Evolutionary conservation across 192 early-diverging fungal genomes (phyloP).

Genomic region (Fimicolochytrium jonesii): DNA sequence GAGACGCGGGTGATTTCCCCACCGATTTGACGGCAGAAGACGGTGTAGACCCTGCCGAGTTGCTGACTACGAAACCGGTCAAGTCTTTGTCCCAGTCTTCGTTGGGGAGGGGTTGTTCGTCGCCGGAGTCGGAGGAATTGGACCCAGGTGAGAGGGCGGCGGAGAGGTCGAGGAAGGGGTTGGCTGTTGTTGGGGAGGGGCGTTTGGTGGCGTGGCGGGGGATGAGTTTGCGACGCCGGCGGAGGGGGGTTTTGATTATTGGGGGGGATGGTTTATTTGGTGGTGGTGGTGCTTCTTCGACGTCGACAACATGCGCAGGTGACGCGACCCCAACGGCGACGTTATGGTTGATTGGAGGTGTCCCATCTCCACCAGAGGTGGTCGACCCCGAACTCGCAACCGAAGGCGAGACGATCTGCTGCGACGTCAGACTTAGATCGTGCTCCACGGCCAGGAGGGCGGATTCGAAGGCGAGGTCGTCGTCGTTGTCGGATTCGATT

Average conservation of each 20-base stretch:
- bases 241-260: no score
- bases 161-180: constrained; percentile 27
- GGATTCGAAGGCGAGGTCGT: not conserved
- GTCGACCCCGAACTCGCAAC: not conserved
- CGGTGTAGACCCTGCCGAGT: not conserved
- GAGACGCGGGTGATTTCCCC: constrained; percentile 1
- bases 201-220: no score
- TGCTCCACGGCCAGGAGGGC: not conserved
- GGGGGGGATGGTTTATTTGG: no score
- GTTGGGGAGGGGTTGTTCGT: not conserved
- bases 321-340: no score
- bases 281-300: no score
- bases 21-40: not conserved
- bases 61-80: constrained; percentile 31
- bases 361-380: no score
- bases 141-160: constrained; percentile 17
- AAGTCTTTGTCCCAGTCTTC: constrained; percentile 22
- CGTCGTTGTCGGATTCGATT: not conserved
- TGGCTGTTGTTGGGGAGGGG: no score
- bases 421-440: not conserved
- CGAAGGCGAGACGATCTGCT: not conserved
- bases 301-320: no score
- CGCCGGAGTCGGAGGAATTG: not conserved
- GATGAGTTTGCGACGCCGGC: no score
- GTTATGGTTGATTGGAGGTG: no score